Base-by-base conservation (phyloP, 768 basidiomycete species). In the Collybia nuda region DNA sequence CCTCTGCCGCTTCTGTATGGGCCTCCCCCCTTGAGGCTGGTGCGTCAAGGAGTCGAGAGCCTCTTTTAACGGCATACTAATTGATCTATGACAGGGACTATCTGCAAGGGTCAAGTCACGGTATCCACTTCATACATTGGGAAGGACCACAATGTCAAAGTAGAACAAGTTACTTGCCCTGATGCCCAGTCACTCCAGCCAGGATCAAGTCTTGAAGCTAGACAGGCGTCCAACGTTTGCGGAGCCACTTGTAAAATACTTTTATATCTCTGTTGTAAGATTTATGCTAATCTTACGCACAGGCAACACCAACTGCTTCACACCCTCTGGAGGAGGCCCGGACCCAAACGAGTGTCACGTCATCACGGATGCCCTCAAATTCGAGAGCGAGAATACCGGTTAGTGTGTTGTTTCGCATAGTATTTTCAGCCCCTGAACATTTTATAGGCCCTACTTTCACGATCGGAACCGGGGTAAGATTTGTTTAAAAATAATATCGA, bases 321-420 rank as follows among this genome's bases (percentile, higher is more conserved):
- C 57, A 8, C 73, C 74, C 2, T 54, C 73, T 2, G 76, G 74
- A 17, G 75, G 75, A 56, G 78, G 76, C 28, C 78, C 77, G 1
- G 64, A 76, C 60, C 74, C 75, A 2, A 72, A 73, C 50, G 75
- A 80, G 18, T 78, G 75, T 53, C 63, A 71, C 57, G 64, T 79
- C 45, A 79, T 81, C 51, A 71, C 76, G 5, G 76, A 78, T 48
- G 77, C 78, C 3, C 55, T 79, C 50, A 66, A 68, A 2, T 81
- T 67, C 53, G 73, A 76, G 52, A 69, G 69, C 46, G 67, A 79
- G 64, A 77, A 78, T 57, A 65, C 69, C 24, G 76, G 76, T 68
- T 40, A 12, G 65, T 62, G 22, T 4, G 37, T 32, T 32, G 11
- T 37, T 24, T 9, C 44, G 24, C 3, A 32, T 17, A 23, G 14